Base-by-base conservation (phyloP, 805 yeast species). In the Myxozyma melibiosi region DNA sequence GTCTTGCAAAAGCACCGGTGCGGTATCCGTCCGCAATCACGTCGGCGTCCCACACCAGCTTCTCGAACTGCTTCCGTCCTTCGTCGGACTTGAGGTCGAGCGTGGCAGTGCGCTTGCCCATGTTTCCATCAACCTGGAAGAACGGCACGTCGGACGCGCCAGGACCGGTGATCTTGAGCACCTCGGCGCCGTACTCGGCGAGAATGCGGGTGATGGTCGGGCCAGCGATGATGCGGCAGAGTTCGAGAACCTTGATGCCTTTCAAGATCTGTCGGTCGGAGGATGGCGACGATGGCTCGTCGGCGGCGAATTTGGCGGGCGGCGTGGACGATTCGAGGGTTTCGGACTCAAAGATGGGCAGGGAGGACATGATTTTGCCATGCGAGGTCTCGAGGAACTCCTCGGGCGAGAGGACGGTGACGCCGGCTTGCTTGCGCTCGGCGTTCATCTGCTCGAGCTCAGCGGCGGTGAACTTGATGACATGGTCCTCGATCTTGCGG, bases 111-210 rank as follows among this genome's bases (percentile, higher is more conserved):
- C 70, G 73, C 56, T 72, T 72, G 13, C 74, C 75, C 65, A 71
- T 65, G 59, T 71, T 70, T n/a, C 70, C 68, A 55, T 71, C 74
- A 31, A 70, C 72, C 47, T 71, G 73, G 57, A 71, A 69, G 44
- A 71, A 69, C 20, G 74, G 73, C 33, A 71, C 73, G 55, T 71
- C 74, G 13, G 75, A 69, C 22, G 67, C 57, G 13, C 43, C 47
- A 11, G 68, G 66, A 18, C 63, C 61, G 7, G 75, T 68, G 16
- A 71, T 68, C 51, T 71, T 68, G 31, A 71, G 61, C 5, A 71
- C 73, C 39, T 69, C 66, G 1, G 75, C 75, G 20, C 75, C 75
- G 50, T 70, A 72, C 45, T 70, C 70, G 3, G 75, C 74, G 31
- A 72, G 61, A 28, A 67, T 68, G 45, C 72, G 63, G 20, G 69